Base-by-base conservation (phyloP, 228 moss, liverwort and hornwort species). In the Sphagnum magellanicum region DNA sequence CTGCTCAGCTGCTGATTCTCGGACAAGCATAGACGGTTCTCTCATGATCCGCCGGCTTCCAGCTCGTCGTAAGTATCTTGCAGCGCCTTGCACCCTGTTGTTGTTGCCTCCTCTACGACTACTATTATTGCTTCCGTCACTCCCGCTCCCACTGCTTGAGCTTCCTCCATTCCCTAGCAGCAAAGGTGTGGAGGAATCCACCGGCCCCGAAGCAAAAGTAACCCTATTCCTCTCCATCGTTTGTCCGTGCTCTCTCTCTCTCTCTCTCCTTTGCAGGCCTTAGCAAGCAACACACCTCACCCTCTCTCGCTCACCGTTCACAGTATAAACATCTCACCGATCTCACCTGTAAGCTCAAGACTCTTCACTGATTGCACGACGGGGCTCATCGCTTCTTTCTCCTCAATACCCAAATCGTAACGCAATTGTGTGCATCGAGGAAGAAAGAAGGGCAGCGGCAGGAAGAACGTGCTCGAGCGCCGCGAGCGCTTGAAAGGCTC, bases 1-100 rank as follows among this genome's bases (percentile, higher is more conserved):
- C 87, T 98, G 98, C 80, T 98, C 98, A 63, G 98, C 98, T 0
- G 98, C 98, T 52, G 94, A 90, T 81, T 98, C 98, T 53, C 98
- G 88, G 73, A 98, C 98, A 55, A 98, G 87, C 98, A 98, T 98
- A 67, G 93, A 93, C 17, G 94, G 98, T 74, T 98, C 98, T 67
- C 98, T 72, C 98, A 98, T 98, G 75, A 98, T 77, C 66, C 94
- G 87, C 73, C 98, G 85, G 78, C 94, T 98, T 49, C 98, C 92
- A 13, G 94, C 94, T 67, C 98, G 91, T 6, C 98, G 92, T 70
- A 98, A 72, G 75, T 90, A 98, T 71, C 98, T 82, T 50, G 98
- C 98, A 50, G 98, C 98, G 9, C 92, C 95, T 53, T 95, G 95
- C 51, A 95, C 92, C 61, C 95, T 62, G 50, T 87, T 89, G 86